These are phyloP conservation scores for Arachis hypogaea DNA, from an alignment of 306 rosid species.

Conservation along the genomic window DNA sequence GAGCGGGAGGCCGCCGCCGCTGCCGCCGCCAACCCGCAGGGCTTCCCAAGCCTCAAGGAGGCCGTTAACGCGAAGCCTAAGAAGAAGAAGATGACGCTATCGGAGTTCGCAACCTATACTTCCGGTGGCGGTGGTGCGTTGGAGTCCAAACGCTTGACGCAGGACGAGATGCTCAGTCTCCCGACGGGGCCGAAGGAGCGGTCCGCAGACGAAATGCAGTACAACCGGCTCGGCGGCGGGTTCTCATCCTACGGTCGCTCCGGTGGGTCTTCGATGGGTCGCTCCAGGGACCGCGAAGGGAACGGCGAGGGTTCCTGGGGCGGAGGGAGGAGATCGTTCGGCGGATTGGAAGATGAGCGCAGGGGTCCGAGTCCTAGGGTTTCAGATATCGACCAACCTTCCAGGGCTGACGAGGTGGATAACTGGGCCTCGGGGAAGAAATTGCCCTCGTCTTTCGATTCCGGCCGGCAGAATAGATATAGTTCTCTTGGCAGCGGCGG, in stretches of 20 bases:
- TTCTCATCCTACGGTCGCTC: conserved; percentile 63
- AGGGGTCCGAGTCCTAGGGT: conserved; percentile 76
- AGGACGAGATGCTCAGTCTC: conserved; percentile 76
- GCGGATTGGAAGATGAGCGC: conserved; percentile 91
- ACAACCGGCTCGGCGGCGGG: conserved; percentile 70
- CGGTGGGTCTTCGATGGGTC: conserved; percentile 39
- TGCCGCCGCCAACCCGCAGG: conserved; percentile 48
- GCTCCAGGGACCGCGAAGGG: conserved; percentile 65
- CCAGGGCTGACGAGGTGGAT: conserved; percentile 97
- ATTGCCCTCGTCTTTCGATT: conserved; percentile 61
- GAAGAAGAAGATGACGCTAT: conserved; percentile 69
- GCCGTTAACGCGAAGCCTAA: conserved; percentile 69
- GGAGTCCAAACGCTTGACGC: conserved; percentile 55
- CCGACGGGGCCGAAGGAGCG: conserved; percentile 91
- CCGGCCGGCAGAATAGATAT: conserved; percentile 73
- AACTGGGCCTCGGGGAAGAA: conserved; percentile 81
- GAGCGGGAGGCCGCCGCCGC: conserved; percentile 57
- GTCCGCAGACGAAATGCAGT: conserved; percentile 77
- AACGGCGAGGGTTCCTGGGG: conserved; percentile 82
- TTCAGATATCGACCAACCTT: conserved; percentile 85
- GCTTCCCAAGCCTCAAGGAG: conserved; percentile 85
- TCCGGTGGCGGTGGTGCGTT: not conserved
- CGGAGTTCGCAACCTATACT: conserved; percentile 29
- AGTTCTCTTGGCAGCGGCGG: conserved; percentile 18
- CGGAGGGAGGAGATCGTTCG: conserved; percentile 73